Base-by-base conservation (phyloP, 208 protist species). In the Naegleria fowleri region DNA sequence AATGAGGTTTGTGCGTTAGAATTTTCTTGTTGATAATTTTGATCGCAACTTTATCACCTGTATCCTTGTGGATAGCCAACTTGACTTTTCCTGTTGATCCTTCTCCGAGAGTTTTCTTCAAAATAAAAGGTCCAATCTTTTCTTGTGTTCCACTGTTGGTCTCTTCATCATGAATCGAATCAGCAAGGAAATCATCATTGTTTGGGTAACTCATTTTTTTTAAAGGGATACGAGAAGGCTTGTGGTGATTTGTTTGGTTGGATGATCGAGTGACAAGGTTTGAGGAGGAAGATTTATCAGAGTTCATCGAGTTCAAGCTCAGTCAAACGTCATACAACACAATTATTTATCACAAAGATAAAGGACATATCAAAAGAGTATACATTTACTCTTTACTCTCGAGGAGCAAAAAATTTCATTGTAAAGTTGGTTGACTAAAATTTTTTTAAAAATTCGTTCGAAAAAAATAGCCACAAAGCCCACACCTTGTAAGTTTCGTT, bases 11-110 rank as follows among this genome's bases (percentile, higher is more conserved):
- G 39, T 89, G 11, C 11, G 51, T 88, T 19, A 92, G 51, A 41
- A 76, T 88, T 48, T 48, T 76, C 83, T 92, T 92, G 33, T 79
- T 90, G 33, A 92, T 86, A 33, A 92, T 92, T 79, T 92, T 92
- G 13, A 90, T 90, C 7, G 90, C 90, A 22, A 92, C 90, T 43
- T 92, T 90, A 22, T 83, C 16, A 11, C 83, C 43, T 2, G 91
- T 91, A 52, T 91, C 76, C 38, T 90, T 88, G 40, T 92, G 91
- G 25, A 89, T 15, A 59, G 25, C 91, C 9, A 91, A 36, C 25
- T 92, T 92, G 36, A 92, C 91, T 90, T 92, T 92, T 25, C 91
- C 91, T 39, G 51, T 90, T 40, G 90, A 86, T 58, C 90, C 90
- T 52, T 59, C 55, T 43, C 90, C 90, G 11, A 92, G 40, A 48